Conservation (phyloP, 2,329 filamentous ascomycete species). For the Diaporthe vaccinii region DNA sequence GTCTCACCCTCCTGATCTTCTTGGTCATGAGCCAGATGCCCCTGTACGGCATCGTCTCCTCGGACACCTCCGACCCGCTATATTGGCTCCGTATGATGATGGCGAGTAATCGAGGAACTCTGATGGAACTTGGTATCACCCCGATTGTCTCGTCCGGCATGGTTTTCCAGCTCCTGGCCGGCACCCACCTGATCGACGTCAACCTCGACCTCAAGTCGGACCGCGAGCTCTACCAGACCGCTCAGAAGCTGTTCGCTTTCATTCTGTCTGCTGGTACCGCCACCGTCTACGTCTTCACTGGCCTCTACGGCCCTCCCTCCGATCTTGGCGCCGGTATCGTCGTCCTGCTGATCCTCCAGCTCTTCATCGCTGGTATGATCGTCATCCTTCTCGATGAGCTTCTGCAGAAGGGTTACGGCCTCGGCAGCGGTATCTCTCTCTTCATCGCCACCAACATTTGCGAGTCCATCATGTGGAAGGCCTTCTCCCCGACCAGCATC, state of each 20-base stretch:
- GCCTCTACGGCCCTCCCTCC: constrained; percentile 95
- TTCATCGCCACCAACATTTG: constrained; percentile 99
- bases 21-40: constrained; percentile 99
- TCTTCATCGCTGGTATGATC: constrained; percentile 96
- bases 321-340: constrained; percentile 98
- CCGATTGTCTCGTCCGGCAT: constrained; percentile 99
- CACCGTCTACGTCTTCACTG: constrained; percentile 97
- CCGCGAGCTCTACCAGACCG: constrained; percentile 99
- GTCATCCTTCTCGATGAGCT: constrained; percentile 99
- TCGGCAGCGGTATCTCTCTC: constrained; percentile 97
- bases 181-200: constrained; percentile 99
- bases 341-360: constrained; percentile 97
- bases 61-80: constrained; percentile 96
- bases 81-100: constrained; percentile 99
- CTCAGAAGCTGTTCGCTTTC: constrained; percentile 98
- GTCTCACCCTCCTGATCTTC: constrained; percentile 96
- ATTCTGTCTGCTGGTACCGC: constrained; percentile 98
- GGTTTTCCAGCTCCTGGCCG: constrained; percentile 99
- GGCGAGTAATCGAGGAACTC: constrained; percentile 95
- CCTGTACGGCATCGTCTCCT: constrained; percentile 98
- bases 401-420: constrained; percentile 98
- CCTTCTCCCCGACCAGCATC: constrained; percentile 98
- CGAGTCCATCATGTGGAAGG: constrained; percentile 99
- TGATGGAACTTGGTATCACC: constrained; percentile 97
- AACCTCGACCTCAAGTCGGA: constrained; percentile 99